Base-by-base conservation (phyloP, 352 stramenopile genomes). In the Globisporangium splendens region DNA sequence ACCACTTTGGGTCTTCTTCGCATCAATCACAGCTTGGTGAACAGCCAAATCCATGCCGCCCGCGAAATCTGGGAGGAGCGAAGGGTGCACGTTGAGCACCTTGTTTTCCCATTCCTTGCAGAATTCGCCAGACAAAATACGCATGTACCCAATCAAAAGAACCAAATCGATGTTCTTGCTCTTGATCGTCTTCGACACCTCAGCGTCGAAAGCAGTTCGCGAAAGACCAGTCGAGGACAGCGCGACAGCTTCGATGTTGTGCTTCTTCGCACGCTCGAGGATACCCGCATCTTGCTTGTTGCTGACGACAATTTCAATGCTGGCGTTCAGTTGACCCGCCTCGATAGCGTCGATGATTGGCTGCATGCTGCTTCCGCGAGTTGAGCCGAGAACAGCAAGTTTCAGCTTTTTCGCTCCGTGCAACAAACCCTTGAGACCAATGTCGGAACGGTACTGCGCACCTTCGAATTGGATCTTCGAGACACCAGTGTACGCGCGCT, bases 1-100 rank as follows among this genome's bases (percentile, higher is more conserved):
- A 17, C 98, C 98, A 50, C 82, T 98, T 69, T 98, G 83, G 10
- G 78, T 87, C 73, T 98, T 97, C 56, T 97, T 95, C 33, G 96
- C 96, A 58, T 98, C 91, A 39, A 99, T 77, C 53, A 99, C 98
- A 41, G 95, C 96, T 73, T 98, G 88, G 78, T 99, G 98, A 28
- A 99, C 98, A n/a, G 90, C 91, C 49, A 98, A 73, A 75, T 99
- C 97, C 98, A 99, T 99, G 50, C 97, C 96, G n/a, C 98, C 98
- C 60, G 96, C 97, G 75, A 99, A 98, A 56, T 99, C 97, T 14
- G 98, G 98, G 20, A 99, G 83, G 35, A 99, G 85, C 43, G 96
- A 99, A 48, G 98, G 98, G 77, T 99, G 98, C 46, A 99, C 98
- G 77, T 99, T 99, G 15, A 99, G 86, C 66, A 98, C 98, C 60